Evolutionary conservation across 2,329 filamentous ascomycete genomes (phyloP).

Genomic region (Trichoderma simmonsii): DNA sequence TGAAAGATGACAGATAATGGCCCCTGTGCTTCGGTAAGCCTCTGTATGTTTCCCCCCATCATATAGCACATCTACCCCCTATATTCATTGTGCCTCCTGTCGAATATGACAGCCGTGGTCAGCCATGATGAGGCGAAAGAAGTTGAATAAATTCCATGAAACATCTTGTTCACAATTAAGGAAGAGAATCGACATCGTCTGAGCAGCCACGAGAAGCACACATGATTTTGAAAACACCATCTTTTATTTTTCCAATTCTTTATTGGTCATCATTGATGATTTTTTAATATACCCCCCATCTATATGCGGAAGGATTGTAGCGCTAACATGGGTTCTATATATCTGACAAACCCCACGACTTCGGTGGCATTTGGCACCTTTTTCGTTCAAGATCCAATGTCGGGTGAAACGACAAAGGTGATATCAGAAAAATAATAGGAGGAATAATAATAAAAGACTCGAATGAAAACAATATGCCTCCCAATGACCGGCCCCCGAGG

Average conservation of each 20-base stretch:
- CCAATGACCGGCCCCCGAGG: not conserved
- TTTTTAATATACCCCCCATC: not conserved
- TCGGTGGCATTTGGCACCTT: not conserved
- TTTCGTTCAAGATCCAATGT: not conserved
- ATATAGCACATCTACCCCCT: not conserved
- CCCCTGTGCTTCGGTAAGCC: not conserved
- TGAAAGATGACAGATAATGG: not conserved
- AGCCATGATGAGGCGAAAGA: slow-evolving; percentile 28
- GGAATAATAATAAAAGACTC: not conserved
- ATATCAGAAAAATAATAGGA: not conserved
- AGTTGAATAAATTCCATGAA: slow-evolving; percentile 28
- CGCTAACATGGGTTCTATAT: not conserved
- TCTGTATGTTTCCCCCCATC: not conserved
- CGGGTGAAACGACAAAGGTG: not conserved
- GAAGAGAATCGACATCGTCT: slow-evolving; percentile 33
- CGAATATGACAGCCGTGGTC: not conserved
- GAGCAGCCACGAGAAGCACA: slow-evolving; percentile 15
- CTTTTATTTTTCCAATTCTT: not conserved
- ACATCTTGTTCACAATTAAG: slow-evolving; percentile 22
- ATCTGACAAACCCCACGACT: not conserved
- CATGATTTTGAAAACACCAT: not conserved
- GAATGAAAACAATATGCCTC: not conserved
- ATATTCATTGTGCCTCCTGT: not conserved
- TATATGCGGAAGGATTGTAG: not conserved
- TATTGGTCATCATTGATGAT: not conserved